phyloP scores from a whole-genome alignment of 306 rosid species.

The Luffa acutangula region DNA sequence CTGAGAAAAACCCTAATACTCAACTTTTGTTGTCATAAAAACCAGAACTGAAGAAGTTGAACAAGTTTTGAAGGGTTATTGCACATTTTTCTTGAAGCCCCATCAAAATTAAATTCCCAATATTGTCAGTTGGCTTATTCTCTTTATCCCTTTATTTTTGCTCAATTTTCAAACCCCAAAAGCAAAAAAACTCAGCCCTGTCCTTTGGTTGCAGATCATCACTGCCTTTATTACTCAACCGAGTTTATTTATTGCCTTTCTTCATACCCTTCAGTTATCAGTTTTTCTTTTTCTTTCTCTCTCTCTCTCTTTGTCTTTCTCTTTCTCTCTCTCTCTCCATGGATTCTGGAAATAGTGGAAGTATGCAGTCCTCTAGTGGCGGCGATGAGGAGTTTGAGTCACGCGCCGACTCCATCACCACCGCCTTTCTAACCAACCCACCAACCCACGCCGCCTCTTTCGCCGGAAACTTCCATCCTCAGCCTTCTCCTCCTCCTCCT shows the following conservation, averaged over 20 bases:
- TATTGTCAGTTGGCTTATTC: background rate
- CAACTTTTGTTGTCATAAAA: background rate
- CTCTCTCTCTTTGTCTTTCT: background rate
- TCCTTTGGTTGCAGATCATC: slow-evolving; percentile 11
- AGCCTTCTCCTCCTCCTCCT: background rate
- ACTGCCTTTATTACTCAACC: slow-evolving; percentile 16
- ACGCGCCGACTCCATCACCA: slow-evolving; percentile 53
- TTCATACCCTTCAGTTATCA: background rate
- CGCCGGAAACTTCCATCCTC: slow-evolving; percentile 6
- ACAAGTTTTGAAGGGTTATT: background rate
- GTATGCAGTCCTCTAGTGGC: slow-evolving; percentile 87
- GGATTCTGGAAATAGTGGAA: slow-evolving; percentile 90
- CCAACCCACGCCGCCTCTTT: slow-evolving; percentile 16
- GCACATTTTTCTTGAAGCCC: background rate
- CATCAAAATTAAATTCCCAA: background rate
- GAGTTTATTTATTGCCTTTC: slow-evolving; percentile 9
- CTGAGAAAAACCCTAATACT: background rate
- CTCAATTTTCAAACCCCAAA: background rate
- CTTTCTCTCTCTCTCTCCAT: slow-evolving; percentile 17
- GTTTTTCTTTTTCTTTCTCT: background rate
- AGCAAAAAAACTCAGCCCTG: background rate
- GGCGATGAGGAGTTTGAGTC: slow-evolving; percentile 87
- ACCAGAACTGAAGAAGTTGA: background rate
- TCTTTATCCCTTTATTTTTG: background rate
- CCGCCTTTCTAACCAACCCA: slow-evolving; percentile 23